These are phyloP conservation scores for Calonectria multiphialidica DNA, from an alignment of 2,329 filamentous ascomycete species.

Conservation along the genomic window DNA sequence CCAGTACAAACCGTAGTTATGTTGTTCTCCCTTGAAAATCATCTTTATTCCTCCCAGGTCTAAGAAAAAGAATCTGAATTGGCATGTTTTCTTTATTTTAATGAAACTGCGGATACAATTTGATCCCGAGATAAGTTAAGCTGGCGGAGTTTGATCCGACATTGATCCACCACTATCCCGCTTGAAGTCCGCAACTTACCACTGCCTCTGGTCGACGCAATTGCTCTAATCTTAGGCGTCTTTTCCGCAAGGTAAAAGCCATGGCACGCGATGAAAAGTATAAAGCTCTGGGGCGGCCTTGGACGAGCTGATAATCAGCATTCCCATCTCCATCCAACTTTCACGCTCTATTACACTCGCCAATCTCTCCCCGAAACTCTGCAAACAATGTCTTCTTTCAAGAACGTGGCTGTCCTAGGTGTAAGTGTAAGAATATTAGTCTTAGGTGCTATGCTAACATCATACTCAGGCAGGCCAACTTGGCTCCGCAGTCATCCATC, in stretches of 20 bases:
- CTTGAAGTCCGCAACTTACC: neutral
- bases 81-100: neutral
- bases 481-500: neutral
- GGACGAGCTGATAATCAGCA: neutral
- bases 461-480: neutral
- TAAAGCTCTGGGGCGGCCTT: neutral
- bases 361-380: neutral
- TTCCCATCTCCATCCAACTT: neutral
- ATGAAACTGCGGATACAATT: neutral
- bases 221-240: too few relatives aligned
- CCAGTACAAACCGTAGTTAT: too few relatives aligned
- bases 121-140: neutral
- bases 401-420: neutral
- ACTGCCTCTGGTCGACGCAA: neutral
- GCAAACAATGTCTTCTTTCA: neutral
- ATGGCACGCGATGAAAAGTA: too few relatives aligned
- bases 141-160: neutral
- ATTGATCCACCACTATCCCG: neutral
- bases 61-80: too few relatives aligned
- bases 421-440: neutral
- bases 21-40: too few relatives aligned
- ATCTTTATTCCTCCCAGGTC: too few relatives aligned
- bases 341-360: too few relatives aligned
- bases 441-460: neutral
- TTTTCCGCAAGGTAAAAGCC: neutral